Percentiles rank a stretch among this genome's conserved stretches.
Evolutionary conservation across 495 filamentous ascomycete genomes (phyloP).

Genomic region (Aspergillus ellipticus): DNA sequence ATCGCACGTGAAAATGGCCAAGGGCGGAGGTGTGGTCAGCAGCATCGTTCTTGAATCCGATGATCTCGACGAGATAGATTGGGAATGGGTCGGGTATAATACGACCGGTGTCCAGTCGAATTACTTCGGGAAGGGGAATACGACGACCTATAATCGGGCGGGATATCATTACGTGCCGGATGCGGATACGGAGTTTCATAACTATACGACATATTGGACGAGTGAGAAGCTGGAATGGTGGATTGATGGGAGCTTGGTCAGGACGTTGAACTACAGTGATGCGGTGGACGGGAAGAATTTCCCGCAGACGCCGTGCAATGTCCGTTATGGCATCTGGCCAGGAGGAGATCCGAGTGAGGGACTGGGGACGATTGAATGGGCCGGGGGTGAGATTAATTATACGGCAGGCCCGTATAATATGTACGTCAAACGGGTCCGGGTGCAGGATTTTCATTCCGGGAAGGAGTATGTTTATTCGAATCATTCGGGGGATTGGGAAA

Average conservation of each 20-base stretch:
- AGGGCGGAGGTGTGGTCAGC: conserved; percentile 69
- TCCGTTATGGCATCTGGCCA: conserved; percentile 24
- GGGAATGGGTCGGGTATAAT: conserved; percentile 52
- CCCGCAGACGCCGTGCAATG: conserved; percentile 65
- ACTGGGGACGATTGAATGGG: conserved; percentile 56
- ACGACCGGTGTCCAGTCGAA: conserved; percentile 67
- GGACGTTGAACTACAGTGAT: conserved; percentile 53
- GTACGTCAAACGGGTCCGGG: conserved; percentile 50
- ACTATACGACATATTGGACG: conserved; percentile 82
- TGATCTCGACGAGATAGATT: conserved; percentile 83
- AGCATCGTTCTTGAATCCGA: conserved; percentile 79
- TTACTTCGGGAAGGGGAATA: conserved; percentile 84
- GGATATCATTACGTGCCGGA: conserved; percentile 44
- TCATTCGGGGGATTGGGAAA: conserved; percentile 28
- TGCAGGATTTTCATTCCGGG: conserved; percentile 37
- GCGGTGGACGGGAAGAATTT: conserved; percentile 54
- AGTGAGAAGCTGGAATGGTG: conserved; percentile 66
- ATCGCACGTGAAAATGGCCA: conserved; percentile 59
- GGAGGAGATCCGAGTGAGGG: conserved; percentile 46
- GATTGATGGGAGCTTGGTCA: conserved; percentile 64
- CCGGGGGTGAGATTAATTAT: conserved; percentile 69
- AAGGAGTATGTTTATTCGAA: conserved; percentile 38
- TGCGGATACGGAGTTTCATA: conserved; percentile 62
- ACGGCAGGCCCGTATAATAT: conserved; percentile 56
- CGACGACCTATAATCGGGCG: conserved; percentile 62